Conservation (phyloP, 139 green algal genomes). For the Chlamydomonas asymmetrica region DNA sequence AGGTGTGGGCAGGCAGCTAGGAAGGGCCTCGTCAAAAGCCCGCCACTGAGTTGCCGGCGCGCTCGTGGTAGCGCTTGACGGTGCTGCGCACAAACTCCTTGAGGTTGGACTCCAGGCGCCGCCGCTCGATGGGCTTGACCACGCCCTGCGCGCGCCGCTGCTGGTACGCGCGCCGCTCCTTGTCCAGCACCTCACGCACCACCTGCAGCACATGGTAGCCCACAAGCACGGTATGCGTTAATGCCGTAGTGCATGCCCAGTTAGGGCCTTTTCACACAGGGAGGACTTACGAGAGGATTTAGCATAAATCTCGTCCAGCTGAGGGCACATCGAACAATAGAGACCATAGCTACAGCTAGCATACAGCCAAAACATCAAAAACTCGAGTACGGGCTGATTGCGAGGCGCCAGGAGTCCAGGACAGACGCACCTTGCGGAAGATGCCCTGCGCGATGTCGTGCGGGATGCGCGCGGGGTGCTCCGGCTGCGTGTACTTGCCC, state of each 20-base stretch:
- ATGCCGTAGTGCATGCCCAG: not conserved
- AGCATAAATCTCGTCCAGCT: too few species aligned
- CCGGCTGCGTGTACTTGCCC: slow-evolving; percentile 72
- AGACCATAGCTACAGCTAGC: too few species aligned
- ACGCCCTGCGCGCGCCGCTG: slow-evolving; percentile 41
- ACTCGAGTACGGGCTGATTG: too few species aligned
- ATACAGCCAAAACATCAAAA: too few species aligned
- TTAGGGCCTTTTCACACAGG: not conserved
- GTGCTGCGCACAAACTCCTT: slow-evolving; percentile 64
- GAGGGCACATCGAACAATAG: too few species aligned
- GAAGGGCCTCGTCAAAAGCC: too few species aligned
- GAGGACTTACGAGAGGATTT: too few species aligned
- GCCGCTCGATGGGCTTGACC: slow-evolving; percentile 64
- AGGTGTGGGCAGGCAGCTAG: too few species aligned
- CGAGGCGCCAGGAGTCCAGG: not conserved
- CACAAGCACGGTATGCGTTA: too few species aligned
- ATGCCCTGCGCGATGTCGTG: slow-evolving; percentile 47
- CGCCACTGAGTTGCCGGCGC: too few species aligned
- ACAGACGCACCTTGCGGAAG: slow-evolving; percentile 30
- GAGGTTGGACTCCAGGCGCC: slow-evolving; percentile 74
- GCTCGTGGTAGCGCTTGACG: slow-evolving; percentile 43
- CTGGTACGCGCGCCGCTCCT: slow-evolving; percentile 65
- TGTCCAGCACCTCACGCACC: slow-evolving; percentile 58
- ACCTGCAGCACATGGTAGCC: too few species aligned
- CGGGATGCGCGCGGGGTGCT: slow-evolving; percentile 59